A percentile compares a stretch with the other conserved stretches of the same genome.
Evolutionary conservation across 495 filamentous ascomycete species (phyloP).

Genomic region (Friedmanniomyces endolithicus): DNA sequence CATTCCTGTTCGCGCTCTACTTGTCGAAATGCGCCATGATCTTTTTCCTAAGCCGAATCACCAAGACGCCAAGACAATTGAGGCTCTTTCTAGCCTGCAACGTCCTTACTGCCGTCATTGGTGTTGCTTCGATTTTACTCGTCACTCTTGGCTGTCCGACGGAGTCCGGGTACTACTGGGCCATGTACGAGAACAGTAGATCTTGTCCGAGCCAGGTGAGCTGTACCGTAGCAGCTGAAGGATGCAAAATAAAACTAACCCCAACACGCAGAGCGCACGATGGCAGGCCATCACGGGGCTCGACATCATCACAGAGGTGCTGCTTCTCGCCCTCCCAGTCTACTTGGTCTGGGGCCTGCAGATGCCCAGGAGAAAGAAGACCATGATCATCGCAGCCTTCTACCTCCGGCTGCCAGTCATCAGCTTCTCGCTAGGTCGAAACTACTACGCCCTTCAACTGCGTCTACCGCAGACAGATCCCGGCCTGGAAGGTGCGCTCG

Average conservation of each 20-base stretch:
- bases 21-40: constrained; percentile 24
- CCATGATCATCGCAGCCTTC: constrained; percentile 19
- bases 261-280: constrained; percentile 1
- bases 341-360: constrained; percentile 21
- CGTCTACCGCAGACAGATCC: constrained; percentile 5
- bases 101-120: constrained; percentile 13
- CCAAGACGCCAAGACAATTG: constrained; percentile 7
- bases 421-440: constrained; percentile 12
- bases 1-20: constrained; percentile 14
- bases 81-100: constrained; percentile 14
- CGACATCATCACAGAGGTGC: constrained; percentile 17
- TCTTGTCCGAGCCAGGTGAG: constrained; percentile 18
- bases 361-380: constrained; percentile 17
- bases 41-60: constrained; percentile 22
- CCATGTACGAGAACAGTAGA: constrained; percentile 1
- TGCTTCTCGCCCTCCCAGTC: constrained; percentile 16
- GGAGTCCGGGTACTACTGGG: constrained; percentile 9
- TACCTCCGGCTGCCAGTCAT: constrained; percentile 15
- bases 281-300: constrained; percentile 19
- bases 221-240: not conserved
- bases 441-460: constrained; percentile 2
- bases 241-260: not conserved
- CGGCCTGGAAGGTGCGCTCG: constrained; percentile 5
- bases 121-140: constrained; percentile 9
- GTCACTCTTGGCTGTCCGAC: constrained; percentile 12